Conservation (phyloP, 306 rosid species). For the Cucurbita maxima region DNA sequence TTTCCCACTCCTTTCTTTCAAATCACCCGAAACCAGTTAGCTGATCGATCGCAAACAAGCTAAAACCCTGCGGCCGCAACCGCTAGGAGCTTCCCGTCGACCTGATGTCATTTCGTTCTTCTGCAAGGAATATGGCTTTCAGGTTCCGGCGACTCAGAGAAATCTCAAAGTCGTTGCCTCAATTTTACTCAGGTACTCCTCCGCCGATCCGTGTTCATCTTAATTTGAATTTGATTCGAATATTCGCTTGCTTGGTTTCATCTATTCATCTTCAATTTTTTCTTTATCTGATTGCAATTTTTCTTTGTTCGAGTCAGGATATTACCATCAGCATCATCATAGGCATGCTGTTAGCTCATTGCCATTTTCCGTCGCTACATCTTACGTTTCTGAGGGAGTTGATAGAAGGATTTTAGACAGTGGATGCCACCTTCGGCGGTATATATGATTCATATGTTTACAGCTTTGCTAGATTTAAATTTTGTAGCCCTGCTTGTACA, state of each 20-base stretch:
- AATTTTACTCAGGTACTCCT: neutral
- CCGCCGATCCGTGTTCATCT: neutral
- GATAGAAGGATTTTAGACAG: constrained; percentile 7
- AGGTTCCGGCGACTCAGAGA: constrained; percentile 3
- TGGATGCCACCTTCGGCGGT: constrained; percentile 27
- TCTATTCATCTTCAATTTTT: neutral
- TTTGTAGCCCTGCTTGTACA: neutral
- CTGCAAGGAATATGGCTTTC: neutral
- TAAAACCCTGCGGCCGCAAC: neutral
- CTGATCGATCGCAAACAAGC: neutral
- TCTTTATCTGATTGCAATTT: neutral
- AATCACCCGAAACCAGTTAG: neutral
- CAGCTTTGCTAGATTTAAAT: neutral
- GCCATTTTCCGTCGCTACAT: constrained; percentile 8
- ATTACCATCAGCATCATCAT: constrained; percentile 7
- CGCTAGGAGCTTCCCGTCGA: neutral
- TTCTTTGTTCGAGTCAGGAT: neutral
- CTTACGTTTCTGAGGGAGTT: constrained; percentile 12
- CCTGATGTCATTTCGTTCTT: neutral
- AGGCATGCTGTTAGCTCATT: constrained; percentile 5
- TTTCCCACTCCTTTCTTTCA: neutral
- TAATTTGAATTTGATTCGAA: neutral
- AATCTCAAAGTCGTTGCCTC: neutral
- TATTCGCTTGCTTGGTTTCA: neutral
- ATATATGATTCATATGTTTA: constrained; percentile 1